Evolutionary conservation across 2,329 filamentous ascomycete species (phyloP).

Genomic region (Arthrobotrys sphaeroides): DNA sequence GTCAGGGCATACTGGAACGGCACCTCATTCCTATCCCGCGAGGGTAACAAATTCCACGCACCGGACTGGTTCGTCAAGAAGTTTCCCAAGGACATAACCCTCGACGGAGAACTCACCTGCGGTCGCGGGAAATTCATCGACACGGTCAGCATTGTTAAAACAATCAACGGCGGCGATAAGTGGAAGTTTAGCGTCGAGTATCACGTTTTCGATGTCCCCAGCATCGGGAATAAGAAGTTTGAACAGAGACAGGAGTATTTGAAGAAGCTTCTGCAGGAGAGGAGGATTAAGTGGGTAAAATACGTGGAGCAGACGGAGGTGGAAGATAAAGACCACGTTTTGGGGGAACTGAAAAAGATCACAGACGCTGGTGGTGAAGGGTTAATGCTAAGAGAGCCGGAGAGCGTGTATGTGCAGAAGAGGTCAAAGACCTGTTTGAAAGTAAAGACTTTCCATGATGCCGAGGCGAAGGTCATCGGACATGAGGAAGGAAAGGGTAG

Average conservation of each 20-base stretch:
- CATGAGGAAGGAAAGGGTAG: slow-evolving; percentile 57
- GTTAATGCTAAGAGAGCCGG: slow-evolving; percentile 57
- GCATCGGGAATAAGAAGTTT: slow-evolving; percentile 54
- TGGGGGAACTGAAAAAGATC: slow-evolving; percentile 56
- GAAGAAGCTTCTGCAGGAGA: slow-evolving; percentile 50
- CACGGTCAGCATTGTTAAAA: slow-evolving; percentile 57
- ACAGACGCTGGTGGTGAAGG: slow-evolving; percentile 56
- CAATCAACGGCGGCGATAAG: slow-evolving; percentile 54
- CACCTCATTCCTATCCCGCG: slow-evolving; percentile 55
- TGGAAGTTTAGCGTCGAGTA: slow-evolving; percentile 58
- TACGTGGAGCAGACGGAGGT: slow-evolving; percentile 56
- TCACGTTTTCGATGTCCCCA: slow-evolving; percentile 57
- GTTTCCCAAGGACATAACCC: slow-evolving; percentile 56
- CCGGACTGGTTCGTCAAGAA: slow-evolving; percentile 58
- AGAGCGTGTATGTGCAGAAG: slow-evolving; percentile 55
- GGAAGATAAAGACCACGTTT: slow-evolving; percentile 54
- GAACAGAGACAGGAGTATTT: slow-evolving; percentile 55
- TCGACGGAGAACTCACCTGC: slow-evolving; percentile 58
- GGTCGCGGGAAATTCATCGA: slow-evolving; percentile 57
- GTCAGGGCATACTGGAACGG: slow-evolving; percentile 58
- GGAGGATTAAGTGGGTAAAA: slow-evolving; percentile 56
- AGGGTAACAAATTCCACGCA: slow-evolving; percentile 58
- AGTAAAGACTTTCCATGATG: slow-evolving; percentile 58
- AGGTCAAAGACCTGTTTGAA: slow-evolving; percentile 57
- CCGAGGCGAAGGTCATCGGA: slow-evolving; percentile 57